A percentile compares a stretch with the other conserved stretches of the same genome.
Evolutionary conservation across 2,329 filamentous ascomycete genomes (phyloP).

Genomic region (Colletotrichum camelliae): DNA sequence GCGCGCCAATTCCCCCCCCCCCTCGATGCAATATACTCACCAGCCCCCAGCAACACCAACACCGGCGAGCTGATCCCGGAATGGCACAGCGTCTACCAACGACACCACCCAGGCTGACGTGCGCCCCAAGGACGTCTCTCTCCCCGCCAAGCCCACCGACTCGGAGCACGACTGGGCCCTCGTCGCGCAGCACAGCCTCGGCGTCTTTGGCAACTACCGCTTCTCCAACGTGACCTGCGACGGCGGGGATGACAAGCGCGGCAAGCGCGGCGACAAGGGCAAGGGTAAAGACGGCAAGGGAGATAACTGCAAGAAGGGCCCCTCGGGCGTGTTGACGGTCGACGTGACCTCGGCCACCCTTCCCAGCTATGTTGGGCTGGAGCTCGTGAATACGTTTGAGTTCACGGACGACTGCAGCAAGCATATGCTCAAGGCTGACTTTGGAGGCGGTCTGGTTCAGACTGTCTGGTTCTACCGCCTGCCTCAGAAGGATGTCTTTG

Average conservation of each 20-base stretch:
- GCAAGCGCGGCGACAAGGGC: neutral
- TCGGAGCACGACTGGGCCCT: neutral
- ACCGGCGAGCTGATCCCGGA: neutral
- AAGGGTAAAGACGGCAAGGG: neutral
- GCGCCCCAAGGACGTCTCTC: neutral
- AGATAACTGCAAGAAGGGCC: neutral
- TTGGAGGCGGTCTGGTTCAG: neutral
- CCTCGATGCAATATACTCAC: neutral
- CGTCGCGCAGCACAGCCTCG: slow-evolving; percentile 6
- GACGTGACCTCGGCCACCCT: neutral
- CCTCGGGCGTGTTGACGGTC: neutral
- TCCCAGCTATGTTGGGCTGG: slow-evolving; percentile 3
- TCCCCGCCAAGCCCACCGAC: neutral
- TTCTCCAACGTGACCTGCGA: neutral
- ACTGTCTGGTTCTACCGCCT: slow-evolving; percentile 6
- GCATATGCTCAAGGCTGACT: neutral
- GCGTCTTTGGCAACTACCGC: neutral
- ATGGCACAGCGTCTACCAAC: slow-evolving; percentile 12
- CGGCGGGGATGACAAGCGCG: neutral
- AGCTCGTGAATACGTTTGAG: neutral
- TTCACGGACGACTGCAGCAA: neutral
- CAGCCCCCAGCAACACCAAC: neutral
- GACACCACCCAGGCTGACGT: neutral
- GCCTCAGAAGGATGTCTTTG: neutral
- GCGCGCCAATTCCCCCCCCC: neutral